Base-by-base conservation (phyloP, 352 stramenopile genomes). In the Globisporangium spinosum region DNA sequence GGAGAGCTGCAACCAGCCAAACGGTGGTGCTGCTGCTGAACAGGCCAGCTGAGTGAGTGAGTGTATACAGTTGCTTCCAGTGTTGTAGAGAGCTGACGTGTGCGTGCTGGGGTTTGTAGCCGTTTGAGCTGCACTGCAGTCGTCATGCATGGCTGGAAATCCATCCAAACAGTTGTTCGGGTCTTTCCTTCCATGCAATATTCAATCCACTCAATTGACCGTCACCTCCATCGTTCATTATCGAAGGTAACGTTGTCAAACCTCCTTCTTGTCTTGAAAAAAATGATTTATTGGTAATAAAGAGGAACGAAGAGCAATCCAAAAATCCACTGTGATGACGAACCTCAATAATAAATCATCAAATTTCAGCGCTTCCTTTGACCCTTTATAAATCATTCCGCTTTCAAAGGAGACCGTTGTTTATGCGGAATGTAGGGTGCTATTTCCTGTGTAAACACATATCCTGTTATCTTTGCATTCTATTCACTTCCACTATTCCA, bases 291-390 rank as follows among this genome's bases (percentile, higher is more conserved):
- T 56, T 56, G n/a, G 3, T 1, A 17, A 17, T 56, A n/a, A 51
- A 51, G 43, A 49, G 40, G 40, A 49, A 20, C 10, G 25, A 13
- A 13, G 25, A 38, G 23, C 25, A 32, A 34, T 58, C 22, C 29
- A 22, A 61, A 61, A 61, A 61, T 61, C 55, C 55, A 61, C 13
- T 27, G 17, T 32, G 27, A 38, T 60, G 29, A 43, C 29, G 27
- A 10, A 54, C 45, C 20, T 27, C 17, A 43, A 43, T 43, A 15
- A 43, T 17, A 43, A 15, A 15, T 2, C 10, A 43, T 43, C 12
- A 43, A 17, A 43, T 3, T 43, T 43, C 10, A 43, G 1, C 3
- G 35, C 35, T 43, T 43, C 35, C 0, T 43, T 43, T 43, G 0
- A 6, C 15, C 3, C 35, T 43, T 43, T 43, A 43, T 43, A 43